Evolutionary conservation across 2,329 filamentous ascomycete genomes (phyloP).

Genomic region (Paraphoma sp.): DNA sequence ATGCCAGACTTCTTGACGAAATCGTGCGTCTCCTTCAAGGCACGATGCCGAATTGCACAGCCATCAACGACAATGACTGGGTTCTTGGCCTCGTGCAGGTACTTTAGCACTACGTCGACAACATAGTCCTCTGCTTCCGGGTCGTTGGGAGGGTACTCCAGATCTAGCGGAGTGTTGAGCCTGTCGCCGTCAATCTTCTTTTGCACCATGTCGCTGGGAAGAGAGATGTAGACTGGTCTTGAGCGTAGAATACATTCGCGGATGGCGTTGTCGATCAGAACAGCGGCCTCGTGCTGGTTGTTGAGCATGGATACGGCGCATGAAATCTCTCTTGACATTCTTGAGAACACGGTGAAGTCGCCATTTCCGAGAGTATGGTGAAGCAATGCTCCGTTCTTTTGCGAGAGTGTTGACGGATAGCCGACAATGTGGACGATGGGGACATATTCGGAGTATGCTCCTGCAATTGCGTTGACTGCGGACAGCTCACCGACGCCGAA

Average conservation of each 20-base stretch:
- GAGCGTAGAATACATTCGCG: conserved; percentile 76
- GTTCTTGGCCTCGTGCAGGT: conserved; percentile 73
- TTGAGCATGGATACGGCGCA: conserved; percentile 74
- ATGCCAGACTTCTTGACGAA: conserved; percentile 76
- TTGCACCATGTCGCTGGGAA: conserved; percentile 81
- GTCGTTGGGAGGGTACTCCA: conserved; percentile 70
- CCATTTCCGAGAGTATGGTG: conserved; percentile 61
- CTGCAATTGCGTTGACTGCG: conserved; percentile 56
- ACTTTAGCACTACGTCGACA: conserved; percentile 78
- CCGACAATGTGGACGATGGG: conserved; percentile 58
- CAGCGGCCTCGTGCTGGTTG: conserved; percentile 71
- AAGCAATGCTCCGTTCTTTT: conserved; percentile 51
- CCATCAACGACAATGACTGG: conserved; percentile 84
- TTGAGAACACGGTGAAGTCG: conserved; percentile 81
- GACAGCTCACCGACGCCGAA: conserved; percentile 58
- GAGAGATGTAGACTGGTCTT: conserved; percentile 81
- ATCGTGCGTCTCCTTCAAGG: conserved; percentile 73
- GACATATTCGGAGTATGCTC: conserved; percentile 55
- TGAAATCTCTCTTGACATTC: conserved; percentile 77
- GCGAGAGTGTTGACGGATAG: conserved; percentile 50
- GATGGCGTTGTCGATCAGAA: conserved; percentile 79
- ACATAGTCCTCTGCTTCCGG: conserved; percentile 78
- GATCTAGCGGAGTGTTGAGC: conserved; percentile 73
- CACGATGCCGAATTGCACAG: conserved; percentile 79
- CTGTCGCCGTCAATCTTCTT: conserved; percentile 77